These are phyloP conservation scores for Mallotus japonicus DNA, from an alignment of 441 rosid genomes.

Conservation along the genomic window DNA sequence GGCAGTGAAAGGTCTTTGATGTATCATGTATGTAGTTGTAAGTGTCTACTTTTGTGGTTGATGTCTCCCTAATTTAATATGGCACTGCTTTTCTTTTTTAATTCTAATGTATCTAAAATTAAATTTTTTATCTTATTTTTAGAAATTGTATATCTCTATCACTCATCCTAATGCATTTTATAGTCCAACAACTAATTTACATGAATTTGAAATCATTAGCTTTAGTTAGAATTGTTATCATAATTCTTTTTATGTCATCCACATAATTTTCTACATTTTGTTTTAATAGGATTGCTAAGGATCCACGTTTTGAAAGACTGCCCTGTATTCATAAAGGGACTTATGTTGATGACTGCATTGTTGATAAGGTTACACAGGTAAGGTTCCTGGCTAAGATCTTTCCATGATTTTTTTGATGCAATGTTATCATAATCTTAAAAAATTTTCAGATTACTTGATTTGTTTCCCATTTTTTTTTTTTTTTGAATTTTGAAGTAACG, in stretches of 20 bases:
- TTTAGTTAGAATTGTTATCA: neutral
- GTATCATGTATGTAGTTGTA: neutral
- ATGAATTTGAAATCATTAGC: neutral
- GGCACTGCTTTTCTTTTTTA: neutral
- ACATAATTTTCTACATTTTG: neutral
- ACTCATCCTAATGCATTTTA: neutral
- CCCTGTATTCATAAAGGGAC: conserved; percentile 93
- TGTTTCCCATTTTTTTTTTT: no score
- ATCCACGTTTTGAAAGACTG: conserved; percentile 88
- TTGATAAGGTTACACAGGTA: conserved; percentile 81
- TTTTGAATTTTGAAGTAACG: no score
- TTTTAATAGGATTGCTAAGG: conserved; percentile 81
- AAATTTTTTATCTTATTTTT: neutral
- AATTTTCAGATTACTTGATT: no score
- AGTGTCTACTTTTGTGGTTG: neutral
- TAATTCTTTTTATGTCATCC: neutral
- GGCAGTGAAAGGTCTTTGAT: no score
- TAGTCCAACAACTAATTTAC: neutral
- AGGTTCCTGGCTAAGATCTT: neutral
- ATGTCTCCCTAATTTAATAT: neutral
- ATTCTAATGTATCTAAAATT: no score
- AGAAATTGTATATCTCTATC: neutral
- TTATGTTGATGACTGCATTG: conserved; percentile 96
- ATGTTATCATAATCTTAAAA: no score
- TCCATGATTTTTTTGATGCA: no score